Conservation (phyloP, 2,329 filamentous ascomycete species). For the Blastomyces percursus region DNA sequence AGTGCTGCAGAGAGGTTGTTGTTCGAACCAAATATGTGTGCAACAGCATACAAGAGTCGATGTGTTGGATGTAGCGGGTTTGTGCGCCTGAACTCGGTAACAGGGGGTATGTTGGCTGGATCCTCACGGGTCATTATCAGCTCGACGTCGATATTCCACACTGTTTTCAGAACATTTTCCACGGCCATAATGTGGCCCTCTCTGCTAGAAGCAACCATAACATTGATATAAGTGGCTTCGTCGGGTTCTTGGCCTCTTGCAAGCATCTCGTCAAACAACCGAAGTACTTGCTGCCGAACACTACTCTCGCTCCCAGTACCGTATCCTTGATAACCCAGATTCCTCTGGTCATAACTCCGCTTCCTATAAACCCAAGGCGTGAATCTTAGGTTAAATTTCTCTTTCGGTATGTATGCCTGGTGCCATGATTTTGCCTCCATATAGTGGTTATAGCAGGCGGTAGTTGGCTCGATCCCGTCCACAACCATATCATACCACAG, state of each 20-base stretch:
- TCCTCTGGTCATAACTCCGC: constrained; percentile 13
- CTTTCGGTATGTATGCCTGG: constrained; percentile 27
- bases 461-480: constrained; percentile 34
- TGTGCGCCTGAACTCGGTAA: constrained; percentile 34
- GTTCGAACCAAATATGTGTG: constrained; percentile 57
- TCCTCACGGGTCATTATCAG: constrained; percentile 28
- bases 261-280: constrained; percentile 41
- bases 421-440: constrained; percentile 43
- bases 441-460: constrained; percentile 45
- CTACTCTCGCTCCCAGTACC: constrained; percentile 21
- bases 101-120: constrained; percentile 22
- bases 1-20: constrained; percentile 50
- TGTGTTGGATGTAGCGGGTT: constrained; percentile 50
- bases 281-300: constrained; percentile 27
- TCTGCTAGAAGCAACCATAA: constrained; percentile 43
- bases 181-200: constrained; percentile 42
- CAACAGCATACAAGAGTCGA: constrained; percentile 53
- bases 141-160: constrained; percentile 46
- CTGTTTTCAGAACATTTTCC: constrained; percentile 38
- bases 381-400: constrained; percentile 31
- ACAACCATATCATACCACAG: constrained; percentile 39
- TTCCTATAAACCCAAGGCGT: constrained; percentile 24
- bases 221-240: constrained; percentile 42
- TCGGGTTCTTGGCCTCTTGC: constrained; percentile 35
- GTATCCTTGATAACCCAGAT: constrained; percentile 22